Base-by-base conservation (phyloP, 345 rosid species). In the Leavenworthia alabamica region DNA sequence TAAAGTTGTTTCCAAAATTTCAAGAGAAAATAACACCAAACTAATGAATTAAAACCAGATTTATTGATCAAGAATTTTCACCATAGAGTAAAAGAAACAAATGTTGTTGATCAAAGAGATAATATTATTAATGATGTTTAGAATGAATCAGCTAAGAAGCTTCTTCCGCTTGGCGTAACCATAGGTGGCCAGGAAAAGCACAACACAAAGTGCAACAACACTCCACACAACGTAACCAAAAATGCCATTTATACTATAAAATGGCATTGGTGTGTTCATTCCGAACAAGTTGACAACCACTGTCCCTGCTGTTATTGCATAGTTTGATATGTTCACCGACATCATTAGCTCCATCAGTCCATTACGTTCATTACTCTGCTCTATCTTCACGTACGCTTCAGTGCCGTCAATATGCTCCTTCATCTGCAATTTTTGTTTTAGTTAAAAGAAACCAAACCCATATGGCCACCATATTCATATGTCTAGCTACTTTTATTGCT, bases 141-240 rank as follows among this genome's bases (percentile, higher is more conserved):
- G 52, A 23, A 16, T 47, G 5, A 3, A 47, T 13, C 11, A 49
- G 36, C 8, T 6, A 14, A 86, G 84, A 48, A 91, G 79, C 78
- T 86, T 91, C 85, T 88, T 88, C 92, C 88, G 76, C 73, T 89
- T 80, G 23, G 90, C 95, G 75, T 86, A 86, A 23, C 90, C 96
- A 9, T 86, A 72, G 27, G 78, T 47, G 32, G 82, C 77, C 55
- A 84, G 20, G 79, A 84, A 91, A 56, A 88, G 37, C 71, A 84
- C 49, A 32, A 91, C 15, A 58, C 85, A 78, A 43, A 58, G 73
- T 1, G 78, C 78, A n/a, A 80, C 54, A 22, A 64, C 26, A 55
- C 63, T 60, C 61, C 85, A 81, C 35, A 86, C 90, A 28, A 88
- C 66, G 57, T 62, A 52, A 20, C 64, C 77, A 41, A 88, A 91